phyloP scores from a whole-genome alignment of 768 basidiomycete species.

The Vararia minispora region DNA sequence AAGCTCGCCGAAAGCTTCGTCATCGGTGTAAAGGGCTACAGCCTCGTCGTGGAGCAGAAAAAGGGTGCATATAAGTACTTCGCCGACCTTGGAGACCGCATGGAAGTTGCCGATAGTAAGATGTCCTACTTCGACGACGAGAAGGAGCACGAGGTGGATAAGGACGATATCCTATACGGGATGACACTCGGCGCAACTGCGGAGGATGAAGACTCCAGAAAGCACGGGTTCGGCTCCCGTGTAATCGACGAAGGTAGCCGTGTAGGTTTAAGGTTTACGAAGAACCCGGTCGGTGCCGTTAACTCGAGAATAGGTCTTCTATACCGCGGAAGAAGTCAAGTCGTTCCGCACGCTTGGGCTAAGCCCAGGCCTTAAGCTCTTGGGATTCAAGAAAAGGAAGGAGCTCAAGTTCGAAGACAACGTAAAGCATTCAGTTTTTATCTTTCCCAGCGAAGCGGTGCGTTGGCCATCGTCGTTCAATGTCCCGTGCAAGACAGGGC shows the following conservation, averaged over 20 bases:
- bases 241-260: slow-evolving; percentile 40
- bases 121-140: slow-evolving; percentile 66
- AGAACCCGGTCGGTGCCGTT: slow-evolving; percentile 8
- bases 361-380: slow-evolving; percentile 77
- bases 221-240: slow-evolving; percentile 19
- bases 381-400: slow-evolving; percentile 76
- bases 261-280: slow-evolving; percentile 24
- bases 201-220: slow-evolving; percentile 25
- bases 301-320: slow-evolving; percentile 51
- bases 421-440: slow-evolving; percentile 82
- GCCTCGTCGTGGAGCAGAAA: slow-evolving; percentile 79
- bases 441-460: slow-evolving; percentile 88
- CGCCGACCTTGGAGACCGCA: slow-evolving; percentile 61
- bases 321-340: slow-evolving; percentile 71
- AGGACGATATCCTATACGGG: slow-evolving; percentile 26
- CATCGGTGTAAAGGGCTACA: slow-evolving; percentile 86
- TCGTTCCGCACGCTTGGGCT: slow-evolving; percentile 75
- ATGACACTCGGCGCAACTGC: slow-evolving; percentile 29
- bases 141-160: slow-evolving; percentile 27
- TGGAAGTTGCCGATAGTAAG: slow-evolving; percentile 63
- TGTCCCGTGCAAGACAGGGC: not conserved
- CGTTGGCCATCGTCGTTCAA: slow-evolving; percentile 11
- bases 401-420: slow-evolving; percentile 81
- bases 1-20: slow-evolving; percentile 61
- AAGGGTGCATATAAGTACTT: slow-evolving; percentile 80